Conservation (phyloP, 1,139 yeast species). For the Nematodospora anomalae region DNA sequence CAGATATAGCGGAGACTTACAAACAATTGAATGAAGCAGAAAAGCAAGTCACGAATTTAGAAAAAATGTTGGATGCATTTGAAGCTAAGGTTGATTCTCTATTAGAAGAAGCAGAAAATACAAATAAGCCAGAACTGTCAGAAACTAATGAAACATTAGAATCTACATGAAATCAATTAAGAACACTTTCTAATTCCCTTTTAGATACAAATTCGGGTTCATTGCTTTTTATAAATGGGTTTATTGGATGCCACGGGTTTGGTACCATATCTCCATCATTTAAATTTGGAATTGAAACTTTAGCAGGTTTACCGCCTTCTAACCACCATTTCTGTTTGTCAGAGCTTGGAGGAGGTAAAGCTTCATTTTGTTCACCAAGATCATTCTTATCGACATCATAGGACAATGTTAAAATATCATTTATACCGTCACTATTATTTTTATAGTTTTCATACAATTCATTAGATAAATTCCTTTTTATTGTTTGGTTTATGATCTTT, state of each 20-base stretch:
- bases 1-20: slow-evolving; percentile 38
- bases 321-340: slow-evolving; percentile 91
- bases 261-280: slow-evolving; percentile 42
- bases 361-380: slow-evolving; percentile 24
- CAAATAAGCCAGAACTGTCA: slow-evolving; percentile 10
- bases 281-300: slow-evolving; percentile 51
- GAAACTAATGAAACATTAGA: background rate
- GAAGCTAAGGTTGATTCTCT: slow-evolving; percentile 47
- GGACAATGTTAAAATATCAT: slow-evolving; percentile 33
- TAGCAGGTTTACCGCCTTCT: slow-evolving; percentile 72
- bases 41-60: slow-evolving; percentile 41
- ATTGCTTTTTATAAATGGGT: slow-evolving; percentile 59
- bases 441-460: slow-evolving; percentile 60
- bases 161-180: slow-evolving; percentile 4
- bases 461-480: slow-evolving; percentile 57
- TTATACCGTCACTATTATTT: slow-evolving; percentile 42
- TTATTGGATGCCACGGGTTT: slow-evolving; percentile 66
- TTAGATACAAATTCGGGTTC: slow-evolving; percentile 36
- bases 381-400: slow-evolving; percentile 23
- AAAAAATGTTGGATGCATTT: slow-evolving; percentile 43
- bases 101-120: slow-evolving; percentile 39
- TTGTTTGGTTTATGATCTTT: slow-evolving; percentile 64
- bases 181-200: slow-evolving; percentile 12
- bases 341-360: slow-evolving; percentile 86
- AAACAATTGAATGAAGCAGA: slow-evolving; percentile 46